Evolutionary conservation across 352 stramenopile species (phyloP).

Genomic region (Phytophthora fragariaefolia): DNA sequence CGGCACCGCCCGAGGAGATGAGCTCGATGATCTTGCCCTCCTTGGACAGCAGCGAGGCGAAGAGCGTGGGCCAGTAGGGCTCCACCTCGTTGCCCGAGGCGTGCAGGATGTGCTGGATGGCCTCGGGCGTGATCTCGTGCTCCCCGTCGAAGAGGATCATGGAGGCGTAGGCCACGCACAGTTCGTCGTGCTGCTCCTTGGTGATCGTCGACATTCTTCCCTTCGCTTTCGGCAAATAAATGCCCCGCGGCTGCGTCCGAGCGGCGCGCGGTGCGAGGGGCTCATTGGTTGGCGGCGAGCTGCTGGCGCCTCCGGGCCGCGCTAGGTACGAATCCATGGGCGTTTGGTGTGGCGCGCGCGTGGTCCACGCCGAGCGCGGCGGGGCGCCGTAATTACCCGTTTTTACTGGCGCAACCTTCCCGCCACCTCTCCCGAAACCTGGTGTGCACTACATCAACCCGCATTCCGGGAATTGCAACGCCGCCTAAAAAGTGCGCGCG

Average conservation of each 20-base stretch:
- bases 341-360: not conserved
- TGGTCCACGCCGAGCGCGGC: constrained; percentile 8
- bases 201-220: constrained; percentile 76
- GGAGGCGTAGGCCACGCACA: constrained; percentile 84
- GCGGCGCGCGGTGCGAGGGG: constrained; percentile 8
- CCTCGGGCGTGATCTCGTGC: constrained; percentile 82
- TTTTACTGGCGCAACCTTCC: constrained; percentile 30
- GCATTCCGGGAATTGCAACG: too few species aligned
- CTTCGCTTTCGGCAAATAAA: constrained; percentile 61
- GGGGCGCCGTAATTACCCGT: constrained; percentile 36
- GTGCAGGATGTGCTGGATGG: constrained; percentile 66
- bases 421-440: not conserved
- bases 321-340: constrained; percentile 30
- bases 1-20: constrained; percentile 74
- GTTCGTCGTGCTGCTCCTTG: constrained; percentile 90
- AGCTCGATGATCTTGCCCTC: constrained; percentile 81
- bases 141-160: constrained; percentile 88
- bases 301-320: constrained; percentile 9
- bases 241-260: constrained; percentile 8
- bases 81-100: constrained; percentile 88
- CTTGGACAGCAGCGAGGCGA: constrained; percentile 75
- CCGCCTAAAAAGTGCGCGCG: constrained; percentile 2
- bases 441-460: constrained; percentile 1
- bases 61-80: constrained; percentile 85
- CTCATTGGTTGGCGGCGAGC: constrained; percentile 46